Base-by-base conservation (phyloP, 192 early-diverging fungal species). In the Globomyces pollinis-pini region DNA sequence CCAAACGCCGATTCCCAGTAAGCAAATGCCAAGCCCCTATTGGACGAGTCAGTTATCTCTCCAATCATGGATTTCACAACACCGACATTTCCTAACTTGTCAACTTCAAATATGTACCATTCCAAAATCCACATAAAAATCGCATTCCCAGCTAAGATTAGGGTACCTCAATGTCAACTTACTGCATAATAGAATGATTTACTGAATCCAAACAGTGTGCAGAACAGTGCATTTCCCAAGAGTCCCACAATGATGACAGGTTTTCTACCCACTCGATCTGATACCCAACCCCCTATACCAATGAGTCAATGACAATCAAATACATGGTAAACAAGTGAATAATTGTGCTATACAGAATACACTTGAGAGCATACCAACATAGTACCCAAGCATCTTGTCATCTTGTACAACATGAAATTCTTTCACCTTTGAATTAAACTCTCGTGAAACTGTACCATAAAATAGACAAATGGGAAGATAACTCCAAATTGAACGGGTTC, bases 31-130 rank as follows among this genome's bases (percentile, higher is more conserved):
- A 79, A 74, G 2, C 82, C 73, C 59, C 85, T 81, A 64, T 93
- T 96, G 0, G 85, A 83, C 4, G 79, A 63, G 59, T 93, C 91
- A 21, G 90, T 84, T 26, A 96, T 81, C 70, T 96, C 93, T 1
- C 88, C 88, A 24, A 94, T 63, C 34, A 88, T 81, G 24, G 86
- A 87, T 62, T 91, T 91, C 31, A 85, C 78, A 5, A 93, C 90
- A 8, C 2, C 91, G 85, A 57, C 18, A 3, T 57, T 45, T 16
- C 44, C n/a, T n/a, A 91, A 91, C 16, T 88, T 70, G 0, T 83
- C 66, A 2, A 96, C n/a, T n/a, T n/a, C n/a, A n/a, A n/a, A n/a
- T n/a, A n/a, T n/a, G n/a, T n/a, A n/a, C n/a, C 59, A 34, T 60
- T 60, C 35, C 51, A 31, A 36, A 57, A 39, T 6, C 59, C 47